Conservation (phyloP, 805 yeast genomes). For the Hermanozyma aechmeae region DNA sequence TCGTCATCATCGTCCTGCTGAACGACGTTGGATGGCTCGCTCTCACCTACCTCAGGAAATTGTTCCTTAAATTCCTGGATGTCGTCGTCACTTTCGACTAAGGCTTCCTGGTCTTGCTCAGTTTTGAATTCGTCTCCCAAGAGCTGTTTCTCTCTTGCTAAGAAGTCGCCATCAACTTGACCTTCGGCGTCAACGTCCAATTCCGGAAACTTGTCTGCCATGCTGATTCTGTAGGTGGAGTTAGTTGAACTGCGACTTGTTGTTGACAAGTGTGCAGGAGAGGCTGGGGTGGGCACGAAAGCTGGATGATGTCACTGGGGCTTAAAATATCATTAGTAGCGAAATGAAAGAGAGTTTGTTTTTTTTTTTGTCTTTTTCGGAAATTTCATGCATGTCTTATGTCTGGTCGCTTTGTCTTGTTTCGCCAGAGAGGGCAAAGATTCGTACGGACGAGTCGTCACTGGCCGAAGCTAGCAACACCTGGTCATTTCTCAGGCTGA, state of each 20-base stretch:
- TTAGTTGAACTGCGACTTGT: conserved; percentile 1
- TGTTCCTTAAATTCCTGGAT: conserved; percentile 56
- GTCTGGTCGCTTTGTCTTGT: too few species aligned
- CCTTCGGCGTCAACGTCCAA: conserved; percentile 28
- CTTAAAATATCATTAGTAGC: too few species aligned
- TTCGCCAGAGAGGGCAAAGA: too few species aligned
- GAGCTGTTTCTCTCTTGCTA: conserved; percentile 58
- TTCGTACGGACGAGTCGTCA: conserved; percentile 57
- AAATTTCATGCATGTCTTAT: too few species aligned
- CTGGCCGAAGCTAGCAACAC: conserved; percentile 52
- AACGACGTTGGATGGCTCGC: conserved; percentile 2
- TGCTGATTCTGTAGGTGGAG: conserved; percentile 10
- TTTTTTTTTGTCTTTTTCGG: too few species aligned
- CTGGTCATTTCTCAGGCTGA: conserved; percentile 28
- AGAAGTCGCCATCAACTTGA: conserved; percentile 41
- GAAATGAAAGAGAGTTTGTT: too few species aligned
- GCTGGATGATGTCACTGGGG: too few species aligned
- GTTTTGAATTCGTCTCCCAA: conserved; percentile 67
- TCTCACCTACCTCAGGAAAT: conserved; percentile 48
- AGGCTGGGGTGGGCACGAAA: too few species aligned
- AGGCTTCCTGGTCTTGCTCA: conserved; percentile 45
- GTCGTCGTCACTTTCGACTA: conserved; percentile 29
- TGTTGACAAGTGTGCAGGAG: too few species aligned
- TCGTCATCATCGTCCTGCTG: conserved; percentile 28
- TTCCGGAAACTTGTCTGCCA: conserved; percentile 76